A percentile compares a stretch with the other conserved stretches of the same genome.
phyloP scores from a whole-genome alignment of 2,329 filamentous ascomycete species.

The Tolypocladium guangdongense region DNA sequence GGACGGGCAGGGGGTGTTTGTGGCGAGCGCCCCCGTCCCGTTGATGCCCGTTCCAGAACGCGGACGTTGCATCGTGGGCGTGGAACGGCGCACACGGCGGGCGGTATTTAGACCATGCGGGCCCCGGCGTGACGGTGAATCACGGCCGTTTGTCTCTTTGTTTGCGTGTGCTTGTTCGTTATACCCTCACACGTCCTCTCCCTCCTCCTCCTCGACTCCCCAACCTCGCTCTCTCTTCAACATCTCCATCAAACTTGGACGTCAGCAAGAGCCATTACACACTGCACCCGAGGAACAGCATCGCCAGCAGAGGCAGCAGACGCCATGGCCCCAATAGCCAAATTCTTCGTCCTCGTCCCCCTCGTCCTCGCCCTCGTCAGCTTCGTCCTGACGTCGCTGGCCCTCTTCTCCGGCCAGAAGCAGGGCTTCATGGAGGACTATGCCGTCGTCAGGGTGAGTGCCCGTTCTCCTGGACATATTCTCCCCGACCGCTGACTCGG shows the following conservation, averaged over 20 bases:
- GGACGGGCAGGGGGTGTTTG: not conserved
- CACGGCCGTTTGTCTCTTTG: not conserved
- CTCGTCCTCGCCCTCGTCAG: slow-evolving; percentile 25
- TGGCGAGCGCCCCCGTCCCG: not conserved
- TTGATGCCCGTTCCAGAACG: not conserved
- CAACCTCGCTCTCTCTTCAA: not conserved
- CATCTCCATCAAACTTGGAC: not conserved
- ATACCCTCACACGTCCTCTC: not conserved
- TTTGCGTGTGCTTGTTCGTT: not conserved
- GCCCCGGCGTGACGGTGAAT: not conserved
- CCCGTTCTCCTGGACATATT: no score
- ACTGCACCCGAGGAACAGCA: not conserved
- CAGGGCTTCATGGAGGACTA: slow-evolving; percentile 33
- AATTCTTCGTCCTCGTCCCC: slow-evolving; percentile 23
- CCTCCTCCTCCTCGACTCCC: not conserved
- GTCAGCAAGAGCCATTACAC: not conserved
- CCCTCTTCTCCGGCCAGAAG: slow-evolving; percentile 28
- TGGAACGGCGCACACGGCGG: not conserved
- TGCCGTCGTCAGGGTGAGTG: slow-evolving; percentile 25
- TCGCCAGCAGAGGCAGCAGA: not conserved
- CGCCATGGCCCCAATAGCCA: slow-evolving; percentile 9
- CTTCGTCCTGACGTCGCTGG: slow-evolving; percentile 27
- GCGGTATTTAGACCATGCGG: not conserved
- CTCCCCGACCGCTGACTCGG: not conserved
- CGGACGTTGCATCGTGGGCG: not conserved